Evolutionary conservation across 2,329 filamentous ascomycete species (phyloP).

Genomic region (Hymenoscyphus repandus): DNA sequence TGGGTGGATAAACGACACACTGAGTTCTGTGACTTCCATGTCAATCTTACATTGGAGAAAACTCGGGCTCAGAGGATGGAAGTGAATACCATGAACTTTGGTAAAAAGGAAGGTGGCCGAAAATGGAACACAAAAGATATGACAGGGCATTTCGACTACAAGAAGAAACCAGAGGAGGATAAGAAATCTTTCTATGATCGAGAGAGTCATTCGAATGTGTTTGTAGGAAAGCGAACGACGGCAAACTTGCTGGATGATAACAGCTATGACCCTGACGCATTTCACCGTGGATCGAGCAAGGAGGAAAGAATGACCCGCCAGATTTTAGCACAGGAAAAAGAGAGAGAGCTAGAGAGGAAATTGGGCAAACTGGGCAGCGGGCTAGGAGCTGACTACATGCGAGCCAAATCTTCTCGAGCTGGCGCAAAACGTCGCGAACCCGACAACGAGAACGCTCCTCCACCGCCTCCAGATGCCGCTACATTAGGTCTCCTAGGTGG

Average conservation of each 20-base stretch:
- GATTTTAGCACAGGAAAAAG: conserved; percentile 63
- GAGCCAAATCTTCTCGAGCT: conserved; percentile 16
- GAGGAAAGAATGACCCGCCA: conserved; percentile 62
- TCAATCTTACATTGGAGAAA: conserved; percentile 74
- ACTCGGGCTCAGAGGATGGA: conserved; percentile 66
- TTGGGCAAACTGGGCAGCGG: conserved; percentile 60
- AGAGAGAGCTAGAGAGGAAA: conserved; percentile 65
- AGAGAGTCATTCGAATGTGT: conserved; percentile 53
- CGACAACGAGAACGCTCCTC: conserved; percentile 12
- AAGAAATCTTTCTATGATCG: conserved; percentile 47
- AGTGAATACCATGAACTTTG: conserved; percentile 64
- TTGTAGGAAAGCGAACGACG: conserved; percentile 46
- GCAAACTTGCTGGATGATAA: conserved; percentile 62
- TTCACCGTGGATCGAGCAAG: conserved; percentile 49
- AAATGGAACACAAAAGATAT: conserved; percentile 22
- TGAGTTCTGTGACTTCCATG: conserved; percentile 88
- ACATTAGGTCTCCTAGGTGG: conserved; percentile 39
- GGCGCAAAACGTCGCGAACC: neutral
- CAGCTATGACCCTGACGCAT: conserved; percentile 50
- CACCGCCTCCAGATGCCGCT: conserved; percentile 38
- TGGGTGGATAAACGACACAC: conserved; percentile 91
- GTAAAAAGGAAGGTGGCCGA: conserved; percentile 23
- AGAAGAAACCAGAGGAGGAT: conserved; percentile 24
- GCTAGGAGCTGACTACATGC: conserved; percentile 68
- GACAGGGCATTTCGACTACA: conserved; percentile 20